Percentiles rank a stretch among this genome's conserved stretches.
These are phyloP conservation scores for Camellia oleifera DNA, from an alignment of 179 eudicot species.

Conservation along the genomic window DNA sequence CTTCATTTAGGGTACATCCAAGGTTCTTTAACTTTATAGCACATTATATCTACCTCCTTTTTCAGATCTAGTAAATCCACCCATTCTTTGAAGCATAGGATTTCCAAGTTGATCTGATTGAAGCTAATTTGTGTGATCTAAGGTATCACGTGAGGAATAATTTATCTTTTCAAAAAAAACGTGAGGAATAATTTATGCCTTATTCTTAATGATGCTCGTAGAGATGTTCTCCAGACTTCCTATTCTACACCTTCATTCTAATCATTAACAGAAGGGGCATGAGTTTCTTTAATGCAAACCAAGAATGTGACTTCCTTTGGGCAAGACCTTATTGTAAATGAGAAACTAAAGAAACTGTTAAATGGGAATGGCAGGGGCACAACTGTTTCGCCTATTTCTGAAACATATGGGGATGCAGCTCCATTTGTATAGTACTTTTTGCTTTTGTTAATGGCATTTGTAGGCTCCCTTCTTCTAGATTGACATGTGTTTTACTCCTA, in stretches of 20 bases:
- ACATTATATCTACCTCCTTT: background rate
- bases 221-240: background rate
- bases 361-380: background rate
- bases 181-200: background rate
- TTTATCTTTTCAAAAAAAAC: too few species aligned
- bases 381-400: background rate
- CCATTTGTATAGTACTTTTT: background rate
- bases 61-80: background rate
- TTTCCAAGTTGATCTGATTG: background rate
- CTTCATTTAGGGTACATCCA: background rate
- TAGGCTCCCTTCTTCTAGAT: background rate
- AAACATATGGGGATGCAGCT: constrained; percentile 9
- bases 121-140: background rate
- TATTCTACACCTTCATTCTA: background rate
- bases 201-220: background rate
- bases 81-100: background rate
- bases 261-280: background rate
- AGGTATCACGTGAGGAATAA: background rate
- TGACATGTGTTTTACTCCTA: background rate
- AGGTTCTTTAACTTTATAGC: background rate
- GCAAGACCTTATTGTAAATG: background rate
- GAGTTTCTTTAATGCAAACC: background rate
- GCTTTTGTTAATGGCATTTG: background rate
- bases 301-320: background rate
- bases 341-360: background rate